Base-by-base conservation (phyloP, 1,139 yeast genomes). In the Candida tetrigidarum region DNA sequence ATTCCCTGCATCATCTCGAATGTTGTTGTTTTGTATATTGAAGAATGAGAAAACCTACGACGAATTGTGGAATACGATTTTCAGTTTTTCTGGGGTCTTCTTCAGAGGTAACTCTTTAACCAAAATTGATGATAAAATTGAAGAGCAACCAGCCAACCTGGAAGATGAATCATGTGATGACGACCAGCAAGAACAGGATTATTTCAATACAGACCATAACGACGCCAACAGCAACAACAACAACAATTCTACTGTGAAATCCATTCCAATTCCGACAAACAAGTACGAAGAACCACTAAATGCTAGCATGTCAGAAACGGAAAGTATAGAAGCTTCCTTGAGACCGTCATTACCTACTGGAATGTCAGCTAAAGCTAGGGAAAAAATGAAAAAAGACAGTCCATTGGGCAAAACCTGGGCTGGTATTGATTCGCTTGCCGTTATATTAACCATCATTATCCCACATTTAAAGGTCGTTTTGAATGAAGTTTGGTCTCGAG, bases 401-500 rank as follows among this genome's bases (percentile, higher is more conserved):
- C 74, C 83, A 1, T 59, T 84, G 23, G 64, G 68, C 20, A 60
- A 72, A 30, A 69, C 80, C 0, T 85, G 92, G 91, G 76, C 82
- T 8, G 92, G 92, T 1, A 67, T 69, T 40, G 74, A 73, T 35
- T 72, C 86, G 0, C 66, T 84, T 14, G 55, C 67, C 8, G 60
- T 77, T 1, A 63, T 86, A 1, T 53, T 78, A 9, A 69, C 73
- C 9, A 56, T 79, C 0, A 58, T 79, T 2, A 67, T 77, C 5
- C 80, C 80, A 0, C 54, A 57, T 36, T 49, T 74, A 34, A 71
- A 71, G 43, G 50, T 69, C 2, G 52, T 72, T 1, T 58, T 74
- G 34, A 59, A 62, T 26, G 73, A 75, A 37, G 55, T 73, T 8
- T 74, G 78, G 54, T 59, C 60, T 16, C 55, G 52, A 10, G 57